Base-by-base conservation (phyloP, 2,329 filamentous ascomycete species). In the Pseudocercospora crystallina region DNA sequence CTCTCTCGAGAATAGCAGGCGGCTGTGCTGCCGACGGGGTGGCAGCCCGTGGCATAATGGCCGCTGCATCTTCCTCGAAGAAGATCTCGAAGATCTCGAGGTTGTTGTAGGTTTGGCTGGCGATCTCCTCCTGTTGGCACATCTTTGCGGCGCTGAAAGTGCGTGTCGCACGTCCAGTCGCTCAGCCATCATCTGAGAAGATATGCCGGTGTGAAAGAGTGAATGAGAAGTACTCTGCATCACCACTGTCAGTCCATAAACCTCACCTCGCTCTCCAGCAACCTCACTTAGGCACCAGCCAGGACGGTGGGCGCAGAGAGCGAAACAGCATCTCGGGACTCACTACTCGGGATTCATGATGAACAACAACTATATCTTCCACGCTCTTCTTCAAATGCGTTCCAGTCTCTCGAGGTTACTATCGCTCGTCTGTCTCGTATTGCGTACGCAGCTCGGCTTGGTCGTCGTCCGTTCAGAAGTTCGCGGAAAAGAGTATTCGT, bases 291-390 rank as follows among this genome's bases (percentile, higher is more conserved):
- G 52, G 35, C 31, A 14, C 40, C n/a, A 36, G 48, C 38, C 11
- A 45, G 36, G 20, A 26, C 7, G 7, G 20, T 26, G 20, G 20
- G 20, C 20, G 20, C 20, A 26, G 20, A 26, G 7, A 26, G 20
- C 20, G 20, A 26, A 26, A 26, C 20, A 26, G 20, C 20, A 26
- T 26, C 20, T 26, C 50, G 37, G 31, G 15, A 84, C 87, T 71
- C 85, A 94, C 89, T 82, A 94, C 89, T 94, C 89, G 72, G 89
- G 89, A 81, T 94, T 94, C 89, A 94, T 94, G 71, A 61, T 54
- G 60, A 53, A 45, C 47, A 43, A 31, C 32, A 14, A 14, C 29
- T 38, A 31, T 38, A 14, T 13, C 15, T 31, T 12, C 38, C 46
- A 50, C 42, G 44, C 33, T 39, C 37, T 37, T 49, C 26, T 53